These are phyloP conservation scores for Xylaria acuta DNA, from an alignment of 495 filamentous ascomycete species.

Conservation along the genomic window DNA sequence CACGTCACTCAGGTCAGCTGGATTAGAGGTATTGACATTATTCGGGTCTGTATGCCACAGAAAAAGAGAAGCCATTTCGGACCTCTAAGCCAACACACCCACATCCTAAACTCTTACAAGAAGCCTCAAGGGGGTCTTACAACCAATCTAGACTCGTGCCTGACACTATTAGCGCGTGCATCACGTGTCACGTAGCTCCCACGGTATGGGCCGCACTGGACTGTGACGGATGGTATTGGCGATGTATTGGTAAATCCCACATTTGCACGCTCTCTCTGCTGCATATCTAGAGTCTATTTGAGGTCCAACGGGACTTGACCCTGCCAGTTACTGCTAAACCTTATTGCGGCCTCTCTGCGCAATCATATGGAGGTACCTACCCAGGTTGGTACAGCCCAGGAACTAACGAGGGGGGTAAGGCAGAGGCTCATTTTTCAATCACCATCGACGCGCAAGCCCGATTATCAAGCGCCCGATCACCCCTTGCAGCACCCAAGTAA, in stretches of 20 bases:
- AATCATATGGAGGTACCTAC: neutral
- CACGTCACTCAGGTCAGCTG: neutral
- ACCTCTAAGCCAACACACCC: neutral
- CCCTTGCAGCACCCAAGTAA: neutral
- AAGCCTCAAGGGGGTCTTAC: neutral
- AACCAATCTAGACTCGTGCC: neutral
- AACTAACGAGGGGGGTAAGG: neutral
- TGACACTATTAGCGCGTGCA: neutral
- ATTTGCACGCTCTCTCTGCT: neutral
- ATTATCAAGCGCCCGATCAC: neutral
- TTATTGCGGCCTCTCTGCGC: no score
- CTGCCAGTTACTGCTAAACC: neutral
- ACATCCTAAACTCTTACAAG: neutral
- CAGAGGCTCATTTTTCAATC: neutral
- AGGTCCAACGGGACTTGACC: neutral
- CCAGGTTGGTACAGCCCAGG: neutral
- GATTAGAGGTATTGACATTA: neutral
- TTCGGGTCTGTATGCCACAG: neutral
- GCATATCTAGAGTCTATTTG: neutral
- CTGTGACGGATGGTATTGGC: neutral
- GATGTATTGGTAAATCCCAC: neutral
- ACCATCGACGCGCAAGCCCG: neutral
- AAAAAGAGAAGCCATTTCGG: neutral
- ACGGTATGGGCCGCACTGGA: neutral
- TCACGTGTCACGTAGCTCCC: neutral